phyloP scores from a whole-genome alignment of 768 basidiomycete species.

The Pholiota microspora region DNA sequence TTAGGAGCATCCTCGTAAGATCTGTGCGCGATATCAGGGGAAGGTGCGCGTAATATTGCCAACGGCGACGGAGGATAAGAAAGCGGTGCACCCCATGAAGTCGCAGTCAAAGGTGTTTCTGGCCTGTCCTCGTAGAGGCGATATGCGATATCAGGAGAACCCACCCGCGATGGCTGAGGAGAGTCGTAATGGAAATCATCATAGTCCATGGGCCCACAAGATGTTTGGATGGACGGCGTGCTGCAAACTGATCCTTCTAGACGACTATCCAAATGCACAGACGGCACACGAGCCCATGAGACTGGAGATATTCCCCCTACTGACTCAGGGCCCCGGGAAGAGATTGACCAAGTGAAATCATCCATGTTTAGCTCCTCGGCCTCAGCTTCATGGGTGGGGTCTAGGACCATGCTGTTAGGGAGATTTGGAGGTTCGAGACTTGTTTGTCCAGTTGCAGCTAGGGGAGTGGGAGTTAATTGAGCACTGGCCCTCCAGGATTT shows the following conservation, averaged over 20 bases:
- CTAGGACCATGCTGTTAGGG: conserved; percentile 39
- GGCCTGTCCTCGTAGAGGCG: conserved; percentile 56
- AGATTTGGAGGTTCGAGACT: conserved; percentile 51
- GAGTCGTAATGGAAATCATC: conserved; percentile 31
- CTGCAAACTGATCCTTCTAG: conserved; percentile 53
- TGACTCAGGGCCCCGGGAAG: conserved; percentile 62
- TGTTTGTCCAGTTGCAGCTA: conserved; percentile 47
- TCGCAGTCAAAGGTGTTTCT: conserved; percentile 47
- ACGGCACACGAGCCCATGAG: conserved; percentile 40
- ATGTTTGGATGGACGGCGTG: conserved; percentile 53
- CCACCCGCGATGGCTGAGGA: conserved; percentile 30
- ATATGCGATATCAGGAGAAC: conserved; percentile 58
- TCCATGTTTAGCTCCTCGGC: conserved; percentile 53
- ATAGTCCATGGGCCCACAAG: conserved; percentile 54
- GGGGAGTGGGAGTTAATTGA: conserved; percentile 43
- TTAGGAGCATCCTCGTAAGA: conserved; percentile 52
- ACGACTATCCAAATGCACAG: conserved; percentile 54
- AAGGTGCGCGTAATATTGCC: conserved; percentile 14
- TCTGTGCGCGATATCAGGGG: conserved; percentile 34
- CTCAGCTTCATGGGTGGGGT: conserved; percentile 22
- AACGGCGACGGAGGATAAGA: conserved; percentile 31
- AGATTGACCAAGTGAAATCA: conserved; percentile 70
- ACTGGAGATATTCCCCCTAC: conserved; percentile 36
- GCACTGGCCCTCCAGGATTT: conserved; percentile 67
- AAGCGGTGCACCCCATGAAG: conserved; percentile 49